Evolutionary conservation across 2,329 filamentous ascomycete genomes (phyloP).

Genomic region (Neofusicoccum kwambonambiense): DNA sequence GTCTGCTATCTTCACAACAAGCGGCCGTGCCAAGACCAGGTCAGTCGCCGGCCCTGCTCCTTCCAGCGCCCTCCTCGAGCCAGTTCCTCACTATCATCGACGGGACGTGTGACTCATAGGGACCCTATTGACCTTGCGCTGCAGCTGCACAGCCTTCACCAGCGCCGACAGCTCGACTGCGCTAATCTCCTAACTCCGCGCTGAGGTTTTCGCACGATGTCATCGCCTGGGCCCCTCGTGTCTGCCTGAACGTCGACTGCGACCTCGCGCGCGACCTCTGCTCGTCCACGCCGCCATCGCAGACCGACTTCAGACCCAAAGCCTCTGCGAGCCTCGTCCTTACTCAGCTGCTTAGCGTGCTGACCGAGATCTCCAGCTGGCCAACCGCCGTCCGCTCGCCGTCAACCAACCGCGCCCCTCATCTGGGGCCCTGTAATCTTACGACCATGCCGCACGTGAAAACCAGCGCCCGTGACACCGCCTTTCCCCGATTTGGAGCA

Average conservation of each 20-base stretch:
- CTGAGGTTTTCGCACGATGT: slow-evolving; percentile 4
- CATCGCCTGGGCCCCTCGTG: neutral
- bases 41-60: slow-evolving; percentile 10
- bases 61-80: neutral
- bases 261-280: neutral
- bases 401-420: neutral
- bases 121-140: neutral
- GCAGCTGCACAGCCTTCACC: neutral
- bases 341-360: slow-evolving; percentile 7
- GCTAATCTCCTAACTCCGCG: slow-evolving; percentile 15
- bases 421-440: slow-evolving; percentile 2
- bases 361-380: neutral
- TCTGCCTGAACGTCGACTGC: neutral
- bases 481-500: neutral
- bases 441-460: neutral
- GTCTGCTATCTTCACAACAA: slow-evolving; percentile 15
- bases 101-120: neutral
- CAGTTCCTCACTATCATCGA: neutral
- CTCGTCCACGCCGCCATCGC: neutral
- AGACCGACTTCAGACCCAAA: neutral
- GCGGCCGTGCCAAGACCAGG: slow-evolving; percentile 9
- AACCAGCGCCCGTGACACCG: neutral
- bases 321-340: neutral
- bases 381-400: neutral
- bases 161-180: neutral